Conservation (phyloP, 495 filamentous ascomycete species). For the Annulohypoxylon nitens region DNA sequence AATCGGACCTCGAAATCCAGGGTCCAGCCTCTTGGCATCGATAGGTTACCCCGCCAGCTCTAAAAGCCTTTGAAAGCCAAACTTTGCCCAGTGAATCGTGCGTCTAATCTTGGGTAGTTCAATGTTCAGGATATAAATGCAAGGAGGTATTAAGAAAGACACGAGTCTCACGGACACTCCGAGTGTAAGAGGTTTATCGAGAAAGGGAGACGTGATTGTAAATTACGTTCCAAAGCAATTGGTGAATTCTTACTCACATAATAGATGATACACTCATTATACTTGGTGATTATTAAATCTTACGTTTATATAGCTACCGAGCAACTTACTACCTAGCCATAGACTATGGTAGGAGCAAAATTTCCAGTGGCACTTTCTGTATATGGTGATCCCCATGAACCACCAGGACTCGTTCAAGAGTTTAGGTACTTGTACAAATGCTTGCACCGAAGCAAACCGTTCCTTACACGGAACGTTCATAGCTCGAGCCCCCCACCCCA, state of each 20-base stretch:
- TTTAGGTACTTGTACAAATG: constrained; percentile 8
- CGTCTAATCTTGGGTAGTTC: not conserved
- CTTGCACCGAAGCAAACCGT: not conserved
- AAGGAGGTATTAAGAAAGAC: not conserved
- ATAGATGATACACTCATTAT: not conserved
- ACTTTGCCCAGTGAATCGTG: not conserved
- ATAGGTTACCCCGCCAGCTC: not conserved
- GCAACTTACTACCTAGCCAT: constrained; percentile 10
- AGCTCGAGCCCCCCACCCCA: not conserved
- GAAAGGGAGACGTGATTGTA: not conserved
- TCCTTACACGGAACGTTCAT: not conserved
- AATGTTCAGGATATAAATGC: not conserved
- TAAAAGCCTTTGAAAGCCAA: not conserved
- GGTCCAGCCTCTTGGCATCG: constrained; percentile 27
- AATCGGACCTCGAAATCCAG: constrained; percentile 18
- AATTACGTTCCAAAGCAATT: not conserved
- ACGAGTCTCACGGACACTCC: not conserved
- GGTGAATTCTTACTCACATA: not conserved
- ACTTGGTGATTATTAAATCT: constrained; percentile 6
- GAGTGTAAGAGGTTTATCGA: not conserved
- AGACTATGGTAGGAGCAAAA: not conserved
- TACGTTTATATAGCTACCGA: constrained; percentile 22
- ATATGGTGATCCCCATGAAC: not conserved
- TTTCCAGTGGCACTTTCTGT: not conserved
- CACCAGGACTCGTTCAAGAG: not conserved